Conservation (phyloP, 2,329 filamentous ascomycete genomes). For the Scleromitrula shiraiana region DNA sequence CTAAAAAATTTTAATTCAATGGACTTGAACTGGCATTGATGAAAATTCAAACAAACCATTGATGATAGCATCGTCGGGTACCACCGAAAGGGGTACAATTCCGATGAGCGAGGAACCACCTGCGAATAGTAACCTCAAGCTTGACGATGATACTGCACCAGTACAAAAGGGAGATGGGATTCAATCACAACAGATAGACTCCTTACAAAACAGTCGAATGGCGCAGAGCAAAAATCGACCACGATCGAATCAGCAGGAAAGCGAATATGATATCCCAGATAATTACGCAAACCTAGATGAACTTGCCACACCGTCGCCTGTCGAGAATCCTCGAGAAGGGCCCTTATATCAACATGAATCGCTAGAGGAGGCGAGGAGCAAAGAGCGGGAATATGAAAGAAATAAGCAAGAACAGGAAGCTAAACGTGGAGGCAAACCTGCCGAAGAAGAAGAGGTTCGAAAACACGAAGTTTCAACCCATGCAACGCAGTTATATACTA, state of each 20-base stretch:
- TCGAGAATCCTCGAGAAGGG: conserved; percentile 36
- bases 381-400: conserved; percentile 17
- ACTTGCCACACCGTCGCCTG: conserved; percentile 34
- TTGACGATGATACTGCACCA: conserved; percentile 36
- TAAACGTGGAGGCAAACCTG: conserved; percentile 3
- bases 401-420: conserved; percentile 8
- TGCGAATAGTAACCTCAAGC: too few species aligned
- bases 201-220: conserved; percentile 29
- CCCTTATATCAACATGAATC: conserved; percentile 32
- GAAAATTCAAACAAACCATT: too few species aligned
- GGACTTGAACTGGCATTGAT: too few species aligned
- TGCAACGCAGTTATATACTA: conserved; percentile 56
- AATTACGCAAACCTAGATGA: conserved; percentile 39
- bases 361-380: conserved; percentile 31
- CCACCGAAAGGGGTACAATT: too few species aligned
- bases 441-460: conserved; percentile 11
- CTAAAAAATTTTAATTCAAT: too few species aligned
- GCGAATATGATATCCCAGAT: conserved; percentile 20
- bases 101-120: too few species aligned
- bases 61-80: too few species aligned
- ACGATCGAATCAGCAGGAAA: conserved; percentile 4
- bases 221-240: background rate
- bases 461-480: conserved; percentile 36
- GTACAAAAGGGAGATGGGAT: conserved; percentile 35
- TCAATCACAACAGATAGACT: conserved; percentile 29